Evolutionary conservation across 768 basidiomycete species (phyloP).

Genomic region (Serendipita indica): DNA sequence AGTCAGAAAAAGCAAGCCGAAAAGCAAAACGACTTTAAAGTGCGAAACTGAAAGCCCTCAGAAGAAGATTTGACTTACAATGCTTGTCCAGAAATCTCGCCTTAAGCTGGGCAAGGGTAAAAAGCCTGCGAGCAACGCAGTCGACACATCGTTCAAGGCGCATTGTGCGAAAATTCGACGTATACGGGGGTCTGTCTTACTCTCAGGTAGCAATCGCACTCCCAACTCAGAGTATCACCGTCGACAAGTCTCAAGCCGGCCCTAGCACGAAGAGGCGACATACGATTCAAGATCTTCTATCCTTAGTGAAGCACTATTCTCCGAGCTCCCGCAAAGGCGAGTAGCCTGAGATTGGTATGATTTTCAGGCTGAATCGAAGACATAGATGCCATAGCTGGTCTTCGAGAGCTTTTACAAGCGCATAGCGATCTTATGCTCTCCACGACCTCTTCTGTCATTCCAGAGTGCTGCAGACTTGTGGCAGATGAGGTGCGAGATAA

Average conservation of each 20-base stretch:
- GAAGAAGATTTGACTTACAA: not conserved
- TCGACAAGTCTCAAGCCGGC: conserved; percentile 36
- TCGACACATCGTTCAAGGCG: conserved; percentile 93
- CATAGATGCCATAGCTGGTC: conserved; percentile 56
- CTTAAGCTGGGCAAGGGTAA: conserved; percentile 95
- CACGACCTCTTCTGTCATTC: conserved; percentile 40
- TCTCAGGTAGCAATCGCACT: conserved; percentile 61
- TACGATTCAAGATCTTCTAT: conserved; percentile 58
- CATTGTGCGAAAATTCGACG: conserved; percentile 46
- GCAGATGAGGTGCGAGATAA: conserved; percentile 54
- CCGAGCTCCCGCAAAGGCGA: conserved; percentile 57
- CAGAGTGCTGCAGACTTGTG: conserved; percentile 52
- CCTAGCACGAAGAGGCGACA: conserved; percentile 68
- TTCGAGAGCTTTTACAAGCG: conserved; percentile 53
- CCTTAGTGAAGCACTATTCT: conserved; percentile 74
- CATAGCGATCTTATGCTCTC: conserved; percentile 41
- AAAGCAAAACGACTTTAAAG: conserved; percentile 77
- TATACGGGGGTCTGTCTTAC: not conserved
- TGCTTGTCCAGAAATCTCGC: conserved; percentile 64
- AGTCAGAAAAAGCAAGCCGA: conserved; percentile 75
- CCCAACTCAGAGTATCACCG: conserved; percentile 64
- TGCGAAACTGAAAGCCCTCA: conserved; percentile 21
- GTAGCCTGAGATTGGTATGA: conserved; percentile 13
- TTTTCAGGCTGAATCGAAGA: not conserved
- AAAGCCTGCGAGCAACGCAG: conserved; percentile 60